Evolutionary conservation across 1,284 basidiomycete genomes (phyloP).

Genomic region (Rhodotorula sp.): DNA sequence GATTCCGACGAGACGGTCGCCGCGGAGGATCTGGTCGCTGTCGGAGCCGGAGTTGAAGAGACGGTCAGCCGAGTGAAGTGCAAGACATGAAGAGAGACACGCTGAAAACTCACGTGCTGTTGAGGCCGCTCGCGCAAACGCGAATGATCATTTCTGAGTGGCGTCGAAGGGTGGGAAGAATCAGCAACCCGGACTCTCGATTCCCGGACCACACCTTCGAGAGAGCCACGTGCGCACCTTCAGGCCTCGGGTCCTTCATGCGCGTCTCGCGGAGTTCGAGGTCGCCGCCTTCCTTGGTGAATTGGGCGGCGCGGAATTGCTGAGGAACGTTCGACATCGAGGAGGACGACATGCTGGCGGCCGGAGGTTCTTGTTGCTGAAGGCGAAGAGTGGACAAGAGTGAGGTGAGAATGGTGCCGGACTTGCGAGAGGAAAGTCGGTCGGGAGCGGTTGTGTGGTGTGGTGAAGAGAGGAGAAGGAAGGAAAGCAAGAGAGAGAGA

Average conservation of each 20-base stretch:
- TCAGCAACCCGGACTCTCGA: background rate
- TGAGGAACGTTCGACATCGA: background rate
- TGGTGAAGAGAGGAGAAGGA: background rate
- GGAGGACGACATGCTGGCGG: background rate
- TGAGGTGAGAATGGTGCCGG: constrained; percentile 1
- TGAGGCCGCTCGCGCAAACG: constrained; percentile 10
- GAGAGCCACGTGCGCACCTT: background rate
- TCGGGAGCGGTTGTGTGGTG: background rate
- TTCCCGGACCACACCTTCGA: too few species aligned
- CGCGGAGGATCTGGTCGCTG: constrained; percentile 24
- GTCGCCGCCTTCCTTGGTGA: constrained; percentile 9
- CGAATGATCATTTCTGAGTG: constrained; percentile 18
- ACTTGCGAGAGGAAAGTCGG: background rate
- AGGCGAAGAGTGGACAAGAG: background rate
- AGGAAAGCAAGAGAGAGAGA: too few species aligned
- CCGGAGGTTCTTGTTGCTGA: background rate
- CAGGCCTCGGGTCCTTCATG: background rate
- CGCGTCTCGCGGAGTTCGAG: constrained; percentile 4
- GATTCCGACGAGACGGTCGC: constrained; percentile 10
- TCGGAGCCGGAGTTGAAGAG: background rate
- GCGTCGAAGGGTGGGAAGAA: background rate
- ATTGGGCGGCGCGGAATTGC: constrained; percentile 9
- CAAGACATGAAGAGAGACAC: background rate
- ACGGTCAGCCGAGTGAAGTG: background rate
- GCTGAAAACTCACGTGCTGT: constrained; percentile 12